These are phyloP conservation scores for Casuarina cunninghamiana DNA, from an alignment of 306 rosid species.

Conservation along the genomic window DNA sequence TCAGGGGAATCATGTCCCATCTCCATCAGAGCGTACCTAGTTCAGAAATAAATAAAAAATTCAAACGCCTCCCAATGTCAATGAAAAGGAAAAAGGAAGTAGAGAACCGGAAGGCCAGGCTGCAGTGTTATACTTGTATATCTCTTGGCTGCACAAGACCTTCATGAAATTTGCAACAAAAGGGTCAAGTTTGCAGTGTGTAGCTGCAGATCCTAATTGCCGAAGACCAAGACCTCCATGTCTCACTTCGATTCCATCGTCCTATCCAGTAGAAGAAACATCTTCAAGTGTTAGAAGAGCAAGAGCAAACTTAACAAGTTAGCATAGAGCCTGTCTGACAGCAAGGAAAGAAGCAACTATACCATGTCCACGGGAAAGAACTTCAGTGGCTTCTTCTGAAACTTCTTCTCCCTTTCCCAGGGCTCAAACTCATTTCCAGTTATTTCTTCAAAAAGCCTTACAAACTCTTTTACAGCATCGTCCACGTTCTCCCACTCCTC, in stretches of 20 bases:
- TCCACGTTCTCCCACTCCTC: conserved; percentile 55
- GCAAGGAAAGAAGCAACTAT: not conserved
- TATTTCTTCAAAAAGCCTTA: conserved; percentile 67
- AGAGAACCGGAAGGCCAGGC: not conserved
- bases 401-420: conserved; percentile 82
- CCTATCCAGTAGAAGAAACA: conserved; percentile 38
- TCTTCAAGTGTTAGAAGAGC: not conserved
- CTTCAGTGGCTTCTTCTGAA: conserved; percentile 69
- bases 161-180: conserved; percentile 72
- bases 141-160: conserved; percentile 76
- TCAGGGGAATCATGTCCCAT: conserved; percentile 79
- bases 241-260: conserved; percentile 86
- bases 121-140: conserved; percentile 53
- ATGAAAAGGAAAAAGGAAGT: not conserved
- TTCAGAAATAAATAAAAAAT: conserved; percentile 1
- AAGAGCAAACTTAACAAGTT: not conserved
- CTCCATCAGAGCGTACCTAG: conserved; percentile 85
- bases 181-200: conserved; percentile 77
- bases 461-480: conserved; percentile 62
- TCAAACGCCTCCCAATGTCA: not conserved
- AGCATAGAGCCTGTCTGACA: conserved; percentile 4
- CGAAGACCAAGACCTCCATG: conserved; percentile 68
- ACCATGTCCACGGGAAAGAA: conserved; percentile 87
- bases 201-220: conserved; percentile 66
- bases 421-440: conserved; percentile 78